Conservation (phyloP, 208 protist genomes). For the Trypanosomatidae sp. region DNA sequence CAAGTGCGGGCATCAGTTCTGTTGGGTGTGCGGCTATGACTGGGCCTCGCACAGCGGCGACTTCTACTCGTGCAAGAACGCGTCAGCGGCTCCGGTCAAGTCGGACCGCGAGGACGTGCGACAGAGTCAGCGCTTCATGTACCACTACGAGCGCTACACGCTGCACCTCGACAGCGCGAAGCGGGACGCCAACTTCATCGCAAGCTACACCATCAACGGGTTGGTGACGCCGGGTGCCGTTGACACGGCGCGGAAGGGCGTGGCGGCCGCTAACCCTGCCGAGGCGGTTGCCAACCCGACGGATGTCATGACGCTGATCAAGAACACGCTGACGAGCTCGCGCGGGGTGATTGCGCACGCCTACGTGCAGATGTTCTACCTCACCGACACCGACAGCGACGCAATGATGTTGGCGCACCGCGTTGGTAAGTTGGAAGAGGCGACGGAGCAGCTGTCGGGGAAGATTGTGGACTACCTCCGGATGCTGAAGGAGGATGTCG, state of each 20-base stretch:
- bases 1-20: slow-evolving; percentile 79
- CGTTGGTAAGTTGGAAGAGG: slow-evolving; percentile 26
- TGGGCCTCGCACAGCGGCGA: slow-evolving; percentile 61
- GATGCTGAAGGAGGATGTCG: too few species aligned
- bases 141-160: slow-evolving; percentile 26
- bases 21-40: slow-evolving; percentile 76
- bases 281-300: neutral
- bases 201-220: neutral
- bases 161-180: slow-evolving; percentile 24
- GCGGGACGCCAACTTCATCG: slow-evolving; percentile 12
- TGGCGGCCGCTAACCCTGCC: neutral
- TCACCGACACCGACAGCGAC: slow-evolving; percentile 5
- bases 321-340: slow-evolving; percentile 6
- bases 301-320: slow-evolving; percentile 2
- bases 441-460: slow-evolving; percentile 21
- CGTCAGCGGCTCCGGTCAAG: neutral
- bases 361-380: slow-evolving; percentile 28
- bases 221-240: neutral
- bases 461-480: too few species aligned
- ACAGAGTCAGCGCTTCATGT: slow-evolving; percentile 12
- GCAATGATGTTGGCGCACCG: slow-evolving; percentile 19
- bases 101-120: neutral
- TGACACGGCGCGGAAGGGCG: neutral
- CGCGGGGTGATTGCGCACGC: slow-evolving; percentile 22
- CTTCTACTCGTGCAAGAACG: slow-evolving; percentile 30